Conservation (phyloP, 2,329 filamentous ascomycete species). For the Aspergillus sp. region DNA sequence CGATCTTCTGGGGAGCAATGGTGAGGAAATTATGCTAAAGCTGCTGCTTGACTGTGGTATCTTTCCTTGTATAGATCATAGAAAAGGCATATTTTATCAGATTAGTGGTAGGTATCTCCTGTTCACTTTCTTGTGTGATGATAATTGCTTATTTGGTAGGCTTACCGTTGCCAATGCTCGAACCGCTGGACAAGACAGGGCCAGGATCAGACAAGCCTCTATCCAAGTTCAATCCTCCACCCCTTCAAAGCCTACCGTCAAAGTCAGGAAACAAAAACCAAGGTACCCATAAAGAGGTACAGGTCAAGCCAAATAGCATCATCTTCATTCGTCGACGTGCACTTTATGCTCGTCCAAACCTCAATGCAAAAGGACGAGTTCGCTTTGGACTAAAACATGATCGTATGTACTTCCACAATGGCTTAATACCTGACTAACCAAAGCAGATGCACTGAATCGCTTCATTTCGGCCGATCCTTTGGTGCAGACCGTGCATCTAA, state of each 20-base stretch:
- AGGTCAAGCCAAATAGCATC: constrained; percentile 50
- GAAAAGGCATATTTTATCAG: constrained; percentile 65
- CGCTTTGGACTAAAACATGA: constrained; percentile 72
- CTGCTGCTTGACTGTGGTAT: constrained; percentile 71
- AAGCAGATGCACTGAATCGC: constrained; percentile 71
- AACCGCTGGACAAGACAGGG: constrained; percentile 13
- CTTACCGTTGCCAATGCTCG: constrained; percentile 23
- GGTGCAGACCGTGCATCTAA: constrained; percentile 58
- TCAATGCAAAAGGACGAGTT: constrained; percentile 62
- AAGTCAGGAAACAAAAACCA: background rate
- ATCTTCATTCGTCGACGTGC: constrained; percentile 74
- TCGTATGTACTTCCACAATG: constrained; percentile 51
- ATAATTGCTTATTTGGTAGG: constrained; percentile 15
- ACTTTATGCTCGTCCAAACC: constrained; percentile 69
- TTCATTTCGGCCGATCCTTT: constrained; percentile 41
- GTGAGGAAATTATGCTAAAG: constrained; percentile 70
- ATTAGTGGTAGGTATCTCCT: constrained; percentile 57
- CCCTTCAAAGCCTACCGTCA: background rate
- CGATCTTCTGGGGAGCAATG: constrained; percentile 64
- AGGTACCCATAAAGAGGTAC: background rate
- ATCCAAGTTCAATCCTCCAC: background rate
- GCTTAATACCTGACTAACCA: background rate
- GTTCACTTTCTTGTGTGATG: background rate
- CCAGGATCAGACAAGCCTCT: background rate
- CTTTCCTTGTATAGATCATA: constrained; percentile 57